Base-by-base conservation (phyloP, 306 rosid genomes). In the Dalbergia cultrata region DNA sequence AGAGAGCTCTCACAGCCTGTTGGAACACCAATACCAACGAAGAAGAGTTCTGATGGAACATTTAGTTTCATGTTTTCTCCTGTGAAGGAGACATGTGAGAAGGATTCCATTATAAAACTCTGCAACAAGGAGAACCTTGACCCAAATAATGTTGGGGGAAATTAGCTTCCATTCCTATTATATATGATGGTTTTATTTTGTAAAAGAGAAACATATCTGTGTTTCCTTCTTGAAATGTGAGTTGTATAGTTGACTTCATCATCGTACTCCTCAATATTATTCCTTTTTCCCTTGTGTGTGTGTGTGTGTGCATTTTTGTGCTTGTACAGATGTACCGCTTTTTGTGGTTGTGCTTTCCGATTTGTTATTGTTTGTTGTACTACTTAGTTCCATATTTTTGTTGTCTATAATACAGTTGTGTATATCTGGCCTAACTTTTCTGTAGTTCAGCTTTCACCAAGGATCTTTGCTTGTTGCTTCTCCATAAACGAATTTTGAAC, bases 1-100 rank as follows among this genome's bases (percentile, higher is more conserved):
- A 93, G 98, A 83, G 97, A 93, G 79, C 90, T 96, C 19, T 88
- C 97, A 4, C 97, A 90, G 37, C 84, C 85, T 53, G 73, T 81
- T 66, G 74, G 78, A 79, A 82, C 88, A 49, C 92, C 92, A 49
- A 19, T 79, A 8, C 84, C 91, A 17, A 64, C 86, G 6, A 87
- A 86, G 75, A 88, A 76, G 85, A 72, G 50, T 61, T 61, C 81
- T 60, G 85, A 53, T 66, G 90, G 69, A 61, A 44, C 58, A 10
- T 47, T 9, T 39, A 88, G 79, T 79, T 63, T 80, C 69, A 80
- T 70, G 57, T 22, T 58, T 44, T 81, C 88, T 68, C 85, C 86
- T 13, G 33, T 77, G 37, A 78, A 73, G 79, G 72, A 47, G 57
- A 13, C 81, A 85, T 47, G 16, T 66, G 89, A 79, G 69, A 83